These are phyloP conservation scores for Pseudogymnoascus sp. DNA, from an alignment of 2,329 filamentous ascomycete genomes.

Conservation along the genomic window DNA sequence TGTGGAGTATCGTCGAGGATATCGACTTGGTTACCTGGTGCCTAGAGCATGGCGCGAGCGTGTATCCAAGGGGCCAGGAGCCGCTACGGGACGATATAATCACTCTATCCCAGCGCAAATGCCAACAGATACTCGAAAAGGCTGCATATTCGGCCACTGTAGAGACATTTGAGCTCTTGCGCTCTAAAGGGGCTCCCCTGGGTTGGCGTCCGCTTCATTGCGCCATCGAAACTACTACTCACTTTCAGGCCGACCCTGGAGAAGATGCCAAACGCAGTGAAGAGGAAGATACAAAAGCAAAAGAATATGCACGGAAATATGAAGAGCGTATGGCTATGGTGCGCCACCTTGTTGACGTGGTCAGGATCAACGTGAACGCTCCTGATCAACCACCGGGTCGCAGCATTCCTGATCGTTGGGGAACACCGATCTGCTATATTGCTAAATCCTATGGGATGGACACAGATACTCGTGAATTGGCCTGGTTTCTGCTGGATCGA, in stretches of 20 bases:
- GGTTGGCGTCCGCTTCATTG: slow-evolving; percentile 10
- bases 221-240: not conserved
- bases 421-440: slow-evolving; percentile 10
- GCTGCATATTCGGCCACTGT: slow-evolving; percentile 6
- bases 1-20: slow-evolving; percentile 9
- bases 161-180: slow-evolving; percentile 12
- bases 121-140: slow-evolving; percentile 7
- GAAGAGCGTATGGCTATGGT: slow-evolving; percentile 13
- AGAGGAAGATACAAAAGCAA: not conserved
- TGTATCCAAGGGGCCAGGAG: not conserved
- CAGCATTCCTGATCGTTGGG: not conserved
- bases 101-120: not conserved
- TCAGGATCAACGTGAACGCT: slow-evolving; percentile 11
- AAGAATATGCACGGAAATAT: not conserved
- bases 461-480: slow-evolving; percentile 4
- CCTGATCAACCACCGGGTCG: not conserved
- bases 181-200: slow-evolving; percentile 12
- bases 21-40: slow-evolving; percentile 11
- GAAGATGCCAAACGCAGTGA: not conserved
- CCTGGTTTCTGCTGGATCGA: slow-evolving; percentile 11
- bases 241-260: not conserved
- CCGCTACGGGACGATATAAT: not conserved
- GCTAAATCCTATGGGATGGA: not conserved
- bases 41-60: slow-evolving; percentile 9
- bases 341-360: slow-evolving; percentile 11